phyloP scores from a whole-genome alignment of 140 eudicot species.

The Ambrosia hybrid region DNA sequence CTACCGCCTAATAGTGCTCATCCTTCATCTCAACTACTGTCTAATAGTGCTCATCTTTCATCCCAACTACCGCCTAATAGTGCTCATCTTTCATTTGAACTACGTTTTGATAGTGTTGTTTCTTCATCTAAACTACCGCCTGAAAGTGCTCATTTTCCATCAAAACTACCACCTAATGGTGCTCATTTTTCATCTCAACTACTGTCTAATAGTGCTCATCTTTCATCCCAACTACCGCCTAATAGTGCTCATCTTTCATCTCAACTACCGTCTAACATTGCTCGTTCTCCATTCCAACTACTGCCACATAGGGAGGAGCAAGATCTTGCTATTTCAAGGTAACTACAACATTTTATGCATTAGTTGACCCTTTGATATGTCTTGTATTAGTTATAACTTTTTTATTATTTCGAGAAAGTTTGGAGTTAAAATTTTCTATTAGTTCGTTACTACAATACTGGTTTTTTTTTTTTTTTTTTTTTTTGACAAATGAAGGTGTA shows the following conservation, averaged over 20 bases:
- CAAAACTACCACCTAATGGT: neutral
- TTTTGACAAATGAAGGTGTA: neutral
- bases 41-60: neutral
- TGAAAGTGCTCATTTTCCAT: neutral
- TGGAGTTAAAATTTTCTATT: neutral
- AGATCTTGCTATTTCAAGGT: constrained; percentile 19
- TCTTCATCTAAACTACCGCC: neutral
- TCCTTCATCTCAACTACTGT: neutral
- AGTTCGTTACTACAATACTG: neutral
- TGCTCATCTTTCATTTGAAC: too few relatives aligned
- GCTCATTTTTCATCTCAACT: constrained; percentile 4
- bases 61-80: too few relatives aligned
- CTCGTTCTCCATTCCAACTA: neutral
- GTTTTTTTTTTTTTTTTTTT: neutral
- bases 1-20: neutral
- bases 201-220: neutral
- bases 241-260: neutral
- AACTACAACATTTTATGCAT: constrained; percentile 1
- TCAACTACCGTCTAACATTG: constrained; percentile 19
- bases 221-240: neutral
- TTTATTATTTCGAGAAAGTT: neutral
- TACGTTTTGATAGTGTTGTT: neutral
- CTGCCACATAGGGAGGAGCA: constrained; percentile 3
- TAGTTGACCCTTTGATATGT: neutral
- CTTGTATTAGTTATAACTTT: neutral